Base-by-base conservation (phyloP, 78 protist genomes). In the Dictyostelium firmibasis region DNA sequence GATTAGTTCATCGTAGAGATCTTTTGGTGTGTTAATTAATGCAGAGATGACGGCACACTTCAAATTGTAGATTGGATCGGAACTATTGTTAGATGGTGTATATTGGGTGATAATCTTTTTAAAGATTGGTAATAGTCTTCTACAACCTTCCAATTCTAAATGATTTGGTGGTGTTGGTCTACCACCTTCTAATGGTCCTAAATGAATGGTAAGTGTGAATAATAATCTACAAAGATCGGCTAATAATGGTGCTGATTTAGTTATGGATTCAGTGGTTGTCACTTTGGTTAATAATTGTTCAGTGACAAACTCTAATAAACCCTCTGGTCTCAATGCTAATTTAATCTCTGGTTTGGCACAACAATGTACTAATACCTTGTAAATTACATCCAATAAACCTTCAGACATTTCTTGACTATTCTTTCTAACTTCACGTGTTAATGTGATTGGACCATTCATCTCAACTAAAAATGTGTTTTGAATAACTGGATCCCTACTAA, bases 111-210 rank as follows among this genome's bases (percentile, higher is more conserved):
- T 41, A 13, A 89, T 89, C 75, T 47, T 78, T 38, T 89, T 89
- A 57, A 67, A 75, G 31, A 43, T 47, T 25, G 94, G 94, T 41
- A 89, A 69, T 9, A 89, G 38, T 35, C 44, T 27, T 79, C 94
- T 83, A 33, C 31, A 53, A 35, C 93, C 60, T 20, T 76, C 38
- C 5, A 64, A 14, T 23, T 89, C 94, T 2, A 38, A 35, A 11
- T 89, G 60, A 10, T 36, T 89, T 11, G 78, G 72, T 23, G 62
- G n/a, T 18, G 82, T 47, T 50, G 84, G 75, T 33, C 4, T 60
- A 16, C 94, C 87, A 18, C 85, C 85, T n/a, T 89, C 94, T 38
- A 89, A 43, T 43, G 75, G 94, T 3, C 94, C 94, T n/a, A 60
- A 70, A 67, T 81, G 82, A 43, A 89, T 78, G 44, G 94, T 89